phyloP scores from a whole-genome alignment of 1,139 yeast species.

The Yamadazyma sp. region DNA sequence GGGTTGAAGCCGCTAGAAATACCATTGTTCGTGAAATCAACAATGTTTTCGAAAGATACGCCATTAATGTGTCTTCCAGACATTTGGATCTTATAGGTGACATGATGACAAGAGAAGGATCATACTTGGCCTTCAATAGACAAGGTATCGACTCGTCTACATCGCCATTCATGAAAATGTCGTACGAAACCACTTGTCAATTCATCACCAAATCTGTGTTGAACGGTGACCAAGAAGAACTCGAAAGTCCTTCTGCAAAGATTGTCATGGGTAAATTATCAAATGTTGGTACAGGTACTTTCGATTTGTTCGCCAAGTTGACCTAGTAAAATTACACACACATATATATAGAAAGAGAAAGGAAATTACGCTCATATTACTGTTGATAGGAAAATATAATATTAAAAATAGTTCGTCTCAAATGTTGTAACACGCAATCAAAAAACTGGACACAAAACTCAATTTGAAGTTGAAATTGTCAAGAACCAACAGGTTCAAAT shows the following conservation, averaged over 20 bases:
- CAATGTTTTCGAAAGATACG: conserved; percentile 94
- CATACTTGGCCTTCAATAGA: conserved; percentile 94
- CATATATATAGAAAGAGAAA: conserved; percentile 1
- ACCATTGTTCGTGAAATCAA: conserved; percentile 96
- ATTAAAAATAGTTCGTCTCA: conserved; percentile 14
- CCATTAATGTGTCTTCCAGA: conserved; percentile 88
- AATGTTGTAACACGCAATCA: conserved; percentile 65
- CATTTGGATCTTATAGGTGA: conserved; percentile 97
- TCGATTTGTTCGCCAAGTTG: conserved; percentile 71
- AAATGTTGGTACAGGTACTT: conserved; percentile 94
- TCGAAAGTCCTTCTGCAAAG: conserved; percentile 93
- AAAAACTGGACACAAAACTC: conserved; percentile 56
- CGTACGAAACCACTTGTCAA: conserved; percentile 97
- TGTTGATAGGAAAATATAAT: neutral
- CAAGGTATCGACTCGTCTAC: conserved; percentile 97
- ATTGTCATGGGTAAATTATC: conserved; percentile 90
- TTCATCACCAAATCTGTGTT: conserved; percentile 95
- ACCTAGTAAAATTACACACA: too few species aligned
- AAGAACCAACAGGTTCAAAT: conserved; percentile 53
- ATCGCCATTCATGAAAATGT: conserved; percentile 97
- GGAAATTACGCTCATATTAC: conserved; percentile 1
- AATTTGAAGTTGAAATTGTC: conserved; percentile 67
- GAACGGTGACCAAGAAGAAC: conserved; percentile 84
- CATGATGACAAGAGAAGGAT: conserved; percentile 99
- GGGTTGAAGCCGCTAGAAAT: conserved; percentile 98